A percentile compares a stretch with the other conserved stretches of the same genome.
Evolutionary conservation across 148 eudicot genomes (phyloP).

Genomic region (Cornus controversa): DNA sequence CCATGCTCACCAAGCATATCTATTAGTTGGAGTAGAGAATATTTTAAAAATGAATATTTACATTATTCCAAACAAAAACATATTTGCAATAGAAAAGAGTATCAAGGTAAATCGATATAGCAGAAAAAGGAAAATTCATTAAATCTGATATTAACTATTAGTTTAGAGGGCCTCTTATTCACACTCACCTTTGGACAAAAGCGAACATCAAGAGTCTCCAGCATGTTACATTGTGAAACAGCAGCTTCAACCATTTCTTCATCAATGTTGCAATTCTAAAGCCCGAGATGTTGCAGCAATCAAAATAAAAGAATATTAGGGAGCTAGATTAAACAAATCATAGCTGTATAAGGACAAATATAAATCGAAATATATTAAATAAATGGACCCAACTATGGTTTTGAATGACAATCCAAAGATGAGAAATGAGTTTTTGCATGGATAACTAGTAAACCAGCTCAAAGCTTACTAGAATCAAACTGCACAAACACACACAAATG

Average conservation of each 20-base stretch:
- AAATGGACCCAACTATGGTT: neutral
- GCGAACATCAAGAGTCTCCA: conserved; percentile 96
- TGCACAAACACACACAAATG: neutral
- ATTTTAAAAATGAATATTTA: neutral
- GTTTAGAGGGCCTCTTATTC: neutral
- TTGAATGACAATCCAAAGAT: neutral
- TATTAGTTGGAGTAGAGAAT: conserved; percentile 10
- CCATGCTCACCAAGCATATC: conserved; percentile 59
- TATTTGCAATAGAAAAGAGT: neutral
- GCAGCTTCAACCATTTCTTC: conserved; percentile 79
- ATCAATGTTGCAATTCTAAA: conserved; percentile 75
- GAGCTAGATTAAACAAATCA: neutral
- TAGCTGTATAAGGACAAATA: neutral
- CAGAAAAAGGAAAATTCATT: neutral
- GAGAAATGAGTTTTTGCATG: neutral
- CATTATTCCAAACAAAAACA: neutral
- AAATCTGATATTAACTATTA: neutral
- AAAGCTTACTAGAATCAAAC: neutral
- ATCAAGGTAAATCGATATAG: neutral
- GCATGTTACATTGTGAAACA: conserved; percentile 58
- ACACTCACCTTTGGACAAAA: conserved; percentile 73
- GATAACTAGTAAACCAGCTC: neutral
- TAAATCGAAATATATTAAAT: neutral
- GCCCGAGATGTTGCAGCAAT: conserved; percentile 7
- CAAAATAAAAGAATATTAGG: neutral